A percentile compares a stretch with the other conserved stretches of the same genome.
phyloP scores from a whole-genome alignment of 768 basidiomycete genomes.

The Hemileccinum rubropunctum region DNA sequence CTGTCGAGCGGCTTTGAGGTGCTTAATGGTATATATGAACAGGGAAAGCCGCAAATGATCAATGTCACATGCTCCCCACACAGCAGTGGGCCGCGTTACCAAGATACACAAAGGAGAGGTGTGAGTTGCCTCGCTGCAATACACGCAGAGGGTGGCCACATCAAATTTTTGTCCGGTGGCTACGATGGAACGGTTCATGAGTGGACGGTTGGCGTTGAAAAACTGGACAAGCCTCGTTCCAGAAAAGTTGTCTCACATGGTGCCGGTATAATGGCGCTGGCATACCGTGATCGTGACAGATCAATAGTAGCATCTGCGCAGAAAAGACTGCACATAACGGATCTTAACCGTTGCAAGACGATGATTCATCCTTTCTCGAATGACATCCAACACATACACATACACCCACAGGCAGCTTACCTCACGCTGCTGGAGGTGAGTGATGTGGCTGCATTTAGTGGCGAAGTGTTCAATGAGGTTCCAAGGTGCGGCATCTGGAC shows the following conservation, averaged over 20 bases:
- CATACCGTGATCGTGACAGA: slow-evolving; percentile 34
- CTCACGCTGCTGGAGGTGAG: slow-evolving; percentile 49
- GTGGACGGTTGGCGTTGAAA: slow-evolving; percentile 34
- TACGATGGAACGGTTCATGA: slow-evolving; percentile 43
- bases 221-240: slow-evolving; percentile 22
- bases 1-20: slow-evolving; percentile 23
- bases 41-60: slow-evolving; percentile 30
- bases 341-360: slow-evolving; percentile 36
- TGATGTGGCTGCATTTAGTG: slow-evolving; percentile 14
- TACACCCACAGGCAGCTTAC: slow-evolving; percentile 41
- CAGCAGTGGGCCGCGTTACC: slow-evolving; percentile 24
- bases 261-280: slow-evolving; percentile 36
- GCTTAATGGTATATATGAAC: slow-evolving; percentile 26
- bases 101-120: slow-evolving; percentile 28
- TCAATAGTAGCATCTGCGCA: slow-evolving; percentile 38
- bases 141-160: slow-evolving; percentile 25
- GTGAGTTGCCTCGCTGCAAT: slow-evolving; percentile 44
- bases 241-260: slow-evolving; percentile 31
- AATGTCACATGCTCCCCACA: slow-evolving; percentile 34
- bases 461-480: slow-evolving; percentile 10
- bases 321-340: slow-evolving; percentile 33
- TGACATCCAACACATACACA: slow-evolving; percentile 43
- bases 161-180: slow-evolving; percentile 48
- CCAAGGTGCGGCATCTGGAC: slow-evolving; percentile 48
- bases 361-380: slow-evolving; percentile 36